These are phyloP conservation scores for Herpetomonas samuelpessoai DNA, from an alignment of 208 protist species.

Conservation along the genomic window DNA sequence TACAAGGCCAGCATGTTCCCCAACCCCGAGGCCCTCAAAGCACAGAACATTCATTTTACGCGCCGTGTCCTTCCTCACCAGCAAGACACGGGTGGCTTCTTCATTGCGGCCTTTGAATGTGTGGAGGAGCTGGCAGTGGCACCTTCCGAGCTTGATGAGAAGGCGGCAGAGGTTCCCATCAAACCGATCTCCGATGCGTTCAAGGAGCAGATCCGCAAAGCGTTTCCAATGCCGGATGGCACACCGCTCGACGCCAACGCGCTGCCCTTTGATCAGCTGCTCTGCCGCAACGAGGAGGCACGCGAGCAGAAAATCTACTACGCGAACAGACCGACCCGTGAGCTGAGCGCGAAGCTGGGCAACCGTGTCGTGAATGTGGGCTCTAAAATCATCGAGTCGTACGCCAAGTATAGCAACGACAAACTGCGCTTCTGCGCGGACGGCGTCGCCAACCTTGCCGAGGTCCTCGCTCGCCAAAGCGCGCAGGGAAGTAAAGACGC, in stretches of 20 bases:
- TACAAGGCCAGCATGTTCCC: slow-evolving; percentile 80
- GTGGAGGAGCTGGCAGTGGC: slow-evolving; percentile 42
- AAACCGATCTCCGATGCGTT: slow-evolving; percentile 36
- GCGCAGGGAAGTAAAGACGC: slow-evolving; percentile 3
- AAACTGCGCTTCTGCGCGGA: slow-evolving; percentile 73
- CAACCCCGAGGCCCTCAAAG: slow-evolving; percentile 31
- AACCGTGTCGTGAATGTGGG: slow-evolving; percentile 72
- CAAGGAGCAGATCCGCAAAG: slow-evolving; percentile 33
- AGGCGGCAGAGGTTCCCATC: slow-evolving; percentile 24
- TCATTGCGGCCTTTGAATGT: slow-evolving; percentile 91
- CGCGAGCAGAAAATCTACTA: slow-evolving; percentile 84
- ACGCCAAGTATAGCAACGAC: slow-evolving; percentile 76
- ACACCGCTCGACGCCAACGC: slow-evolving; percentile 5
- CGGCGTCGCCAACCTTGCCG: slow-evolving; percentile 48
- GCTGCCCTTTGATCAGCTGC: slow-evolving; percentile 57
- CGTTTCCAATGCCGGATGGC: slow-evolving; percentile 35
- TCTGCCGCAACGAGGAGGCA: slow-evolving; percentile 54
- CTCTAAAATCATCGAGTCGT: slow-evolving; percentile 82
- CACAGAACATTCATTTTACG: slow-evolving; percentile 76
- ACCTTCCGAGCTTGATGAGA: slow-evolving; percentile 5
- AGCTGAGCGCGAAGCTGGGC: slow-evolving; percentile 49
- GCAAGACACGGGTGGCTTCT: slow-evolving; percentile 98
- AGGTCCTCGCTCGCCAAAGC: slow-evolving; percentile 33
- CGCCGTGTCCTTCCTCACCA: slow-evolving; percentile 92
- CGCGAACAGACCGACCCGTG: slow-evolving; percentile 44